Percentiles rank a stretch among this genome's conserved stretches.
Evolutionary conservation across 2,329 filamentous ascomycete species (phyloP).

Genomic region (Lecanoromycetidae sp.): DNA sequence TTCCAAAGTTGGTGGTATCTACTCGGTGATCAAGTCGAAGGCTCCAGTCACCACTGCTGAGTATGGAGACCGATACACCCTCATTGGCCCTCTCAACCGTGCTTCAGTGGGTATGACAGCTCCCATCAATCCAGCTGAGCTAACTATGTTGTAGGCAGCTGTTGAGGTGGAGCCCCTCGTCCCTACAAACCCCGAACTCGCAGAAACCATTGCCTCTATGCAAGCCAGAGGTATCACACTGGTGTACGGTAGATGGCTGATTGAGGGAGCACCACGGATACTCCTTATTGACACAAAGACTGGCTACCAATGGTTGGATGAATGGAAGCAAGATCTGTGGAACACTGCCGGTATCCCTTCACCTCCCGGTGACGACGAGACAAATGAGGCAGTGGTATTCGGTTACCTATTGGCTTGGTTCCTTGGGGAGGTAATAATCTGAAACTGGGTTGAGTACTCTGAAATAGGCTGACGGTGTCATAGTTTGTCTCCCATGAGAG

Average conservation of each 20-base stretch:
- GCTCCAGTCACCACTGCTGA: constrained; percentile 94
- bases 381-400: constrained; percentile 94
- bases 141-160: constrained; percentile 52
- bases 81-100: constrained; percentile 88
- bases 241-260: constrained; percentile 91
- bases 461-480: constrained; percentile 5
- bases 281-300: constrained; percentile 91
- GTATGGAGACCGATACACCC: constrained; percentile 93
- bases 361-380: constrained; percentile 81
- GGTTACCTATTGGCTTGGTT: constrained; percentile 98
- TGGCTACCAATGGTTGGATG: constrained; percentile 78
- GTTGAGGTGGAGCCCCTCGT: constrained; percentile 93
- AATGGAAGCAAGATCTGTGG: constrained; percentile 97
- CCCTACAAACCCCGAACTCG: constrained; percentile 66
- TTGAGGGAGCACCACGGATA: constrained; percentile 88
- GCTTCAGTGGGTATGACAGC: constrained; percentile 54
- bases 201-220: constrained; percentile 82
- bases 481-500: constrained; percentile 92
- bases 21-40: constrained; percentile 98
- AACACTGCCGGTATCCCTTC: constrained; percentile 86
- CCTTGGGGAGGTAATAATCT: constrained; percentile 69
- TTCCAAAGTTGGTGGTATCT: constrained; percentile 79
- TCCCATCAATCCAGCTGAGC: constrained; percentile 4
- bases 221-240: constrained; percentile 79
- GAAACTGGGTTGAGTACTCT: constrained; percentile 20